Base-by-base conservation (phyloP, 768 basidiomycete genomes). In the Tulasnella sp. region DNA sequence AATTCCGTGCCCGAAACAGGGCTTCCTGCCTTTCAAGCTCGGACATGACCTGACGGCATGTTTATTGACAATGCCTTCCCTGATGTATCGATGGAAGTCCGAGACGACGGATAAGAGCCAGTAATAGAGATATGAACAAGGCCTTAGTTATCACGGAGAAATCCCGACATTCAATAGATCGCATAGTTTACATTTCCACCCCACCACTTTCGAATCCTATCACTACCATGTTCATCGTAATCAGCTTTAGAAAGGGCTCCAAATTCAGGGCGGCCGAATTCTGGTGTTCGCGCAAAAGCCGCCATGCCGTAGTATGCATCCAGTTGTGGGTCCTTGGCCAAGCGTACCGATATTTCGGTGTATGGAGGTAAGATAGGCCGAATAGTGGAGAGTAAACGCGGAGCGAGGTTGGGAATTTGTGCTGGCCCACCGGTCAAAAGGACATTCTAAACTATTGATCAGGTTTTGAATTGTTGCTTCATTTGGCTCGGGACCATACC, bases 261-360 rank as follows among this genome's bases (percentile, higher is more conserved):
- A 20, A 53, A 54, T 22, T 65, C 66, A 13, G 57, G 58, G 2
- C 75, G 72, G 39, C 58, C 52, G 28, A 57, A 57, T 16, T 65
- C 65, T 15, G 58, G 58, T 4, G 63, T 66, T 1, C 54, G 25
- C 5, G 64, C 61, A 64, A 71, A 73, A 44, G 72, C 72, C 12
- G 86, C 85, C 89, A 99, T 92, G 5, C 95, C 95, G 35, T 75
- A 72, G 92, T 92, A 99, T 13, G 91, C 83, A 59, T 93, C 89
- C 54, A 79, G 57, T 10, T 66, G 56, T 1, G 85, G 77, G 61
- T 95, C 79, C 2, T 60, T 66, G 1, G 91, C 85, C 1, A 71
- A 67, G 29, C 67, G 64, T 37, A 91, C 74, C 39, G 71, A 63
- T 19, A 99, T 72, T 4, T 75, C 70, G 67, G 84, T 83, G 51